Conservation (phyloP, 2,329 filamentous ascomycete genomes). For the Ophiosphaerella korrae region DNA sequence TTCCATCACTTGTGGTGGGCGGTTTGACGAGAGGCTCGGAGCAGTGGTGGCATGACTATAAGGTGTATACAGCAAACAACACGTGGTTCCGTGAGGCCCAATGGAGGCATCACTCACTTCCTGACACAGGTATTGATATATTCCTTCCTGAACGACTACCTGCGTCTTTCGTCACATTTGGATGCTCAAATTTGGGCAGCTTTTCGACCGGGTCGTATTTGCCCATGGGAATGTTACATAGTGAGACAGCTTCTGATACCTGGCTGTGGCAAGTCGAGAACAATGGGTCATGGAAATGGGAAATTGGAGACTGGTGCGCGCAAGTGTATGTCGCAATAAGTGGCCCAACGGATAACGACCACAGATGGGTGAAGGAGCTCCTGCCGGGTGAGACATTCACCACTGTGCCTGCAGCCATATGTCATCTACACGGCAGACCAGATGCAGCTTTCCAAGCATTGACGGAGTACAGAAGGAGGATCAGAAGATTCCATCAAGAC, state of each 20-base stretch:
- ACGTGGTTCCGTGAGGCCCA: slow-evolving; percentile 7
- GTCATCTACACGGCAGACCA: not conserved
- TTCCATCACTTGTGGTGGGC: not conserved
- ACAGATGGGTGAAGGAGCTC: slow-evolving; percentile 1
- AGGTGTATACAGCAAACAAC: not conserved
- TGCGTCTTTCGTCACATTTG: not conserved
- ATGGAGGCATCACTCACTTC: not conserved
- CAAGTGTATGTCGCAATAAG: slow-evolving; percentile 4
- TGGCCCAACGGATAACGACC: slow-evolving; percentile 3
- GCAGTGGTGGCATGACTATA: slow-evolving; percentile 5
- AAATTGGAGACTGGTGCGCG: slow-evolving; percentile 4
- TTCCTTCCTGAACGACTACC: not conserved
- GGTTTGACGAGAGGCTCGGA: not conserved
- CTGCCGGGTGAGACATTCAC: slow-evolving; percentile 1
- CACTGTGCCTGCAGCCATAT: slow-evolving; percentile 1
- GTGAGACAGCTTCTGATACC: not conserved
- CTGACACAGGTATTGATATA: slow-evolving; percentile 2
- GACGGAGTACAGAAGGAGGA: slow-evolving; percentile 1
- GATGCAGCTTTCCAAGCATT: slow-evolving; percentile 6
- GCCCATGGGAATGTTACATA: slow-evolving; percentile 5
- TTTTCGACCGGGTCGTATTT: slow-evolving; percentile 4
- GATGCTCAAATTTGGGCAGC: slow-evolving; percentile 1
- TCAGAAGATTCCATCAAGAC: slow-evolving; percentile 1
- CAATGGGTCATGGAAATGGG: slow-evolving; percentile 1
- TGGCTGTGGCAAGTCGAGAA: slow-evolving; percentile 9